Evolutionary conservation across 2,329 filamentous ascomycete genomes (phyloP), one percentile per base, ranked within the genome.

Genomic region (Colletotrichum truncatum): DNA sequence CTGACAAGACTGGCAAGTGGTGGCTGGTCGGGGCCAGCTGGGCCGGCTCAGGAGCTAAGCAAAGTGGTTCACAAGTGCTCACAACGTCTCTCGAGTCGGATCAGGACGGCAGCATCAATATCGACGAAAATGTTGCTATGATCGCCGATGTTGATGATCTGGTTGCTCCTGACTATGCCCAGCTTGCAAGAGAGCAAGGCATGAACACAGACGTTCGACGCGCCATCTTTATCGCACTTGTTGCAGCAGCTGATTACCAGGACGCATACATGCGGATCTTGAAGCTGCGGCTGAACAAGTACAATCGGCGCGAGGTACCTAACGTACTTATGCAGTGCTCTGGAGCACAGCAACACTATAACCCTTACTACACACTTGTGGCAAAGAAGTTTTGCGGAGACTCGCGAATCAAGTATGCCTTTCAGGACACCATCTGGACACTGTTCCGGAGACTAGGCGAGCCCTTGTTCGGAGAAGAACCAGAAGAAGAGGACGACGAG

Each of bases 11-110:
- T 74, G 96, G 96, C 1, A 98, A 97, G 81, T 99, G 96, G 96
- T 99, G 96, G 96, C 87, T 98, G 18, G 93, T 98, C 5, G 96
- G 96, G 54, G 95, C 96, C n/a, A 97, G 94, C 77, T 98, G 95
- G 88, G 81, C 85, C 4, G 87, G 85, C 23, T 74, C 73, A 26
- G 70, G 72, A 18, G 25, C 41, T 3, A 67, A 68, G 16, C n/a
- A 64, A 56, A 6, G 55, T 69, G 9, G 62, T 55, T 48, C 46
- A 12, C n/a, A 41, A 39, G 23, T 39, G 9, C 41, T n/a, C 34
- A 3, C 18, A 26, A 10, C n/a, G 21, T 39, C 32, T 38, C 36
- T 9, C 7, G n/a, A 30, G 21, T 23, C 21, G 28, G 16, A 26
- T 36, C 64, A 70, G 5, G 70, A 68, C 30, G 55, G 70, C 45